Evolutionary conservation across 495 filamentous ascomycete genomes (phyloP).

Genomic region (Podospora bellae-mahoneyi): DNA sequence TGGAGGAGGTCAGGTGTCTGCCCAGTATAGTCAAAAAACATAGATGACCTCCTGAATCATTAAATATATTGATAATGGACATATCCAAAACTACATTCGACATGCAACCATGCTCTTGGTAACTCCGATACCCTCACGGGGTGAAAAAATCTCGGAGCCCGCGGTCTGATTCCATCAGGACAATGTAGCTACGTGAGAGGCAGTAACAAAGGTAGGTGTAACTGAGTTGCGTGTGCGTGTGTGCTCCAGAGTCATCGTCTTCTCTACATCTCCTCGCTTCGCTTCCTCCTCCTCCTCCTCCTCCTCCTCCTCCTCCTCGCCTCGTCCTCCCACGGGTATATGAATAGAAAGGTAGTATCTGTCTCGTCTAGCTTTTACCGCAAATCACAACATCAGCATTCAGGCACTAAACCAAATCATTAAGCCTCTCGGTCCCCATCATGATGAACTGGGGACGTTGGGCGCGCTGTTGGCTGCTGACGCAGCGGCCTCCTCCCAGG

Average conservation of each 20-base stretch:
- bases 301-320: background rate
- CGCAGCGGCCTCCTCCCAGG: slow-evolving; percentile 26
- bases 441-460: slow-evolving; percentile 40
- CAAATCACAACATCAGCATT: background rate
- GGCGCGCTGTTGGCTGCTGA: slow-evolving; percentile 42
- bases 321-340: slow-evolving; percentile 8
- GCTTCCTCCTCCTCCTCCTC: background rate
- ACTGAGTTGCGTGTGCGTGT: slow-evolving; percentile 3
- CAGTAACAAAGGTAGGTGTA: background rate
- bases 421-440: background rate
- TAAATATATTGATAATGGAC: background rate
- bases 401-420: background rate
- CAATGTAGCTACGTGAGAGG: background rate
- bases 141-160: background rate
- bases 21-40: background rate
- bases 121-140: background rate
- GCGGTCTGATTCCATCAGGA: background rate
- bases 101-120: background rate
- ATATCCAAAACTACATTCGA: background rate
- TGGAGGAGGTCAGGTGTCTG: too few species aligned
- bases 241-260: background rate
- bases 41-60: background rate
- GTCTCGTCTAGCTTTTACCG: background rate
- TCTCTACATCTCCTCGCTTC: background rate
- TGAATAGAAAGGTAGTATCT: background rate